Evolutionary conservation across 1,139 yeast genomes (phyloP).

Genomic region (Saccharomyces hybrid): DNA sequence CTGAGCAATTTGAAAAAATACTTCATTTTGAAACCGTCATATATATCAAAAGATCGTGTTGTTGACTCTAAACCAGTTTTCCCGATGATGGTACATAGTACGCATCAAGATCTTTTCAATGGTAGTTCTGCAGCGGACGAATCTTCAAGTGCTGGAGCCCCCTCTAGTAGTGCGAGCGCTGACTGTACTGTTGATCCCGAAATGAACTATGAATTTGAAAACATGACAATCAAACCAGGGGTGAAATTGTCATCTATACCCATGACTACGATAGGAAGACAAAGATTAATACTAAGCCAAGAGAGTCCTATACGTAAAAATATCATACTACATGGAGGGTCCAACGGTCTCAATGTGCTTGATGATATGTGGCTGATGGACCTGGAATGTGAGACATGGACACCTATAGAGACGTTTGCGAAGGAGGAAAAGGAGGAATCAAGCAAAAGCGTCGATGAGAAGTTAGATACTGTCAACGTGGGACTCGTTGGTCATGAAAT

Average conservation of each 20-base stretch:
- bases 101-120: neutral
- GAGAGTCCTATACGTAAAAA: neutral
- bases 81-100: neutral
- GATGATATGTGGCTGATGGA: constrained; percentile 46
- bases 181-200: neutral
- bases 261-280: neutral
- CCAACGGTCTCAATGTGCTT: constrained; percentile 33
- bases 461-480: constrained; percentile 12
- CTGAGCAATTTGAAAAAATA: constrained; percentile 6
- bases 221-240: neutral
- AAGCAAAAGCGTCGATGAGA: constrained; percentile 3
- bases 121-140: neutral
- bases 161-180: neutral
- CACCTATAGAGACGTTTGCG: constrained; percentile 21
- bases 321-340: constrained; percentile 41
- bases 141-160: neutral
- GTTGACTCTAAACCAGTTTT: neutral
- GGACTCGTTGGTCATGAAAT: constrained; percentile 26
- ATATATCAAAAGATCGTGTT: neutral
- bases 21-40: neutral
- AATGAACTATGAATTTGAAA: neutral
- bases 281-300: neutral
- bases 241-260: neutral
- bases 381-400: constrained; percentile 37
- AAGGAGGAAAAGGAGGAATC: constrained; percentile 1